These are phyloP conservation scores for Fusarium veterinarium DNA, from an alignment of 2,329 filamentous ascomycete species.

Conservation along the genomic window DNA sequence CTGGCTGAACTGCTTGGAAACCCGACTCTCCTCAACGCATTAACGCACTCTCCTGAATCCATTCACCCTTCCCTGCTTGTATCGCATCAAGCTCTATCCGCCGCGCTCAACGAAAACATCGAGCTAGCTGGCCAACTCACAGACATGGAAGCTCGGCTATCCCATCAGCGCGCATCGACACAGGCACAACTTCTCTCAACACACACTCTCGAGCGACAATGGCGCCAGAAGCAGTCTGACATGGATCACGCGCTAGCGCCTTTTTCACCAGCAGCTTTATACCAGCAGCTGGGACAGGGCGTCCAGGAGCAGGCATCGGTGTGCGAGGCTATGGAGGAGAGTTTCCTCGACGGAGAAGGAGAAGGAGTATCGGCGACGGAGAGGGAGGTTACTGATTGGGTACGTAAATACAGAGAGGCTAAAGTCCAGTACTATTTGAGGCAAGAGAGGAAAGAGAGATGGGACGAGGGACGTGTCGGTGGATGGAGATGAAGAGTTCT, in stretches of 20 bases:
- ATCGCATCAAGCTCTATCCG: slow-evolving; percentile 72
- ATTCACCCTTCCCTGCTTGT: slow-evolving; percentile 77
- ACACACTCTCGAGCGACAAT: slow-evolving; percentile 90
- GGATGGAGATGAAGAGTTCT: slow-evolving; percentile 77
- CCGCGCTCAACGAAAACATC: slow-evolving; percentile 77
- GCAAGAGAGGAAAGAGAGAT: slow-evolving; percentile 88
- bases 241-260: slow-evolving; percentile 87
- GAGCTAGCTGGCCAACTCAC: slow-evolving; percentile 73
- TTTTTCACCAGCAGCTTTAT: slow-evolving; percentile 88
- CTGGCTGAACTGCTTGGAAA: slow-evolving; percentile 75
- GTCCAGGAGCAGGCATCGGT: slow-evolving; percentile 86
- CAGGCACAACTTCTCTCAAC: slow-evolving; percentile 86
- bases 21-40: slow-evolving; percentile 75
- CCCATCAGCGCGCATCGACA: slow-evolving; percentile 73
- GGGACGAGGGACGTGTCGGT: slow-evolving; percentile 95
- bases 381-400: slow-evolving; percentile 87
- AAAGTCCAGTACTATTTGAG: slow-evolving; percentile 82
- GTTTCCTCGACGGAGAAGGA: slow-evolving; percentile 77
- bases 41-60: slow-evolving; percentile 74
- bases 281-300: slow-evolving; percentile 80
- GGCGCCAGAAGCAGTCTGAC: slow-evolving; percentile 87
- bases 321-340: slow-evolving; percentile 88
- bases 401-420: slow-evolving; percentile 82
- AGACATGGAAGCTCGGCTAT: slow-evolving; percentile 67
- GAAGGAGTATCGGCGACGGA: slow-evolving; percentile 68